phyloP scores from a whole-genome alignment of 1,139 yeast genomes.

The Groenewaldozyma sp. region DNA sequence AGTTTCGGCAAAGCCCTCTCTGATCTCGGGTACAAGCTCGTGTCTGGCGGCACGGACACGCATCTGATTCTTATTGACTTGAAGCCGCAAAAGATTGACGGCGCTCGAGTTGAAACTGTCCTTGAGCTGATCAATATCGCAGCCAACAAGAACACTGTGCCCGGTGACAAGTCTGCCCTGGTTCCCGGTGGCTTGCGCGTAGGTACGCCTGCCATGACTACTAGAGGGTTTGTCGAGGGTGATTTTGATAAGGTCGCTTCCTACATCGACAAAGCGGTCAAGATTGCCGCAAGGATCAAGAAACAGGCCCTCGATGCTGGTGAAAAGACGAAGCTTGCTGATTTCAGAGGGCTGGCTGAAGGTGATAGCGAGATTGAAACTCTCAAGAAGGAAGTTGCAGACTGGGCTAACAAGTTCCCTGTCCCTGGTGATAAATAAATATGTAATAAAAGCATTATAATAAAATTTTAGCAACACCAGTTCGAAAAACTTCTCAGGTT shows the following conservation, averaged over 20 bases:
- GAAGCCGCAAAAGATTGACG: constrained; percentile 86
- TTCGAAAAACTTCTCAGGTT: too few relatives aligned
- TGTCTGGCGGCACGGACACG: constrained; percentile 91
- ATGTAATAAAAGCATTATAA: too few relatives aligned
- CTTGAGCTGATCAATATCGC: constrained; percentile 95
- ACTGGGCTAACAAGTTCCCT: constrained; percentile 93
- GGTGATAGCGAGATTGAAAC: constrained; percentile 58
- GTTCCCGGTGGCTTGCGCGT: constrained; percentile 98
- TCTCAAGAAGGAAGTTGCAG: constrained; percentile 69
- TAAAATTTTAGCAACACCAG: too few relatives aligned
- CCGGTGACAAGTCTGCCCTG: constrained; percentile 96
- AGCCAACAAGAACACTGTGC: constrained; percentile 92
- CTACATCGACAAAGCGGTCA: constrained; percentile 78
- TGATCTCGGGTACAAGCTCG: constrained; percentile 67
- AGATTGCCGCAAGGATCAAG: constrained; percentile 71
- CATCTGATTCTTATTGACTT: constrained; percentile 90
- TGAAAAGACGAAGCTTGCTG: constrained; percentile 81
- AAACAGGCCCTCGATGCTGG: constrained; percentile 43
- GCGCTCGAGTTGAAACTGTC: constrained; percentile 94
- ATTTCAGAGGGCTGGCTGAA: constrained; percentile 72
- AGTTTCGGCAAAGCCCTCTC: constrained; percentile 68
- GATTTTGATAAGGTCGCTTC: constrained; percentile 78
- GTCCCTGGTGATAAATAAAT: constrained; percentile 58
- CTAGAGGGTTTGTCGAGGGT: constrained; percentile 85
- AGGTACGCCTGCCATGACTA: constrained; percentile 98